Base-by-base conservation (phyloP, 2,329 filamentous ascomycete genomes). In the Calycina marina region DNA sequence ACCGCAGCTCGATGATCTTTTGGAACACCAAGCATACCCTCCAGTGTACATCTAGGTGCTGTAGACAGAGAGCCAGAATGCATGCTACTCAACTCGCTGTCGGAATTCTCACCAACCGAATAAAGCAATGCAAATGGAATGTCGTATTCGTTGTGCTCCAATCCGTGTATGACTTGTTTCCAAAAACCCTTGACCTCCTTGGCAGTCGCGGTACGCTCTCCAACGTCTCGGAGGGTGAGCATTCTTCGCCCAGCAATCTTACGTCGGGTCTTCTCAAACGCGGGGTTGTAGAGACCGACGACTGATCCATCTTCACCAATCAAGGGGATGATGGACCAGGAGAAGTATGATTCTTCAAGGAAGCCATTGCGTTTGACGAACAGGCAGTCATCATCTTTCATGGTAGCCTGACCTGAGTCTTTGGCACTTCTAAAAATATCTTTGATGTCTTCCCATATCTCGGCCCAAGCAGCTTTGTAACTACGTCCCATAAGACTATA, bases 321-420 rank as follows among this genome's bases (percentile, higher is more conserved):
- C 3, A 88, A 63, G 0, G 82, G 82, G 14, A 86, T 76, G 27
- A 88, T 73, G 1, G 74, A 79, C 80, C 80, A 88, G 9, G 77
- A 81, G 51, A 88, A 88, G 49, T 81, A 88, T 0, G 78, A 74
- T 49, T 90, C 82, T 53, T 92, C 80, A 1, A 83, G 55, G 39
- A 69, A 83, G 1, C 73, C 70, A 40, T 72, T 69, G 5, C 82
- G 69, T 28, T 67, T 62, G 18, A 90, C 66, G 46, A 85, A 84
- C 1, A 88, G 60, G 35, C 72, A 72, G 40, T 88, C 79, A 45
- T 90, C 82, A 42, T 86, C 75, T 52, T 85, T 88, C 77, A 86
- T 82, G 0, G 76, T 84, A 1, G 81, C 77, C 56, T 85, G 75
- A 0, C 81, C 83, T 4, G 73, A 77, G 24, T 67, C 55, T 52